Percentiles rank a stretch among this genome's conserved stretches.
These are phyloP conservation scores for Plasmodium billcollinsi DNA, from an alignment of 169 alveolate species.

Conservation along the genomic window DNA sequence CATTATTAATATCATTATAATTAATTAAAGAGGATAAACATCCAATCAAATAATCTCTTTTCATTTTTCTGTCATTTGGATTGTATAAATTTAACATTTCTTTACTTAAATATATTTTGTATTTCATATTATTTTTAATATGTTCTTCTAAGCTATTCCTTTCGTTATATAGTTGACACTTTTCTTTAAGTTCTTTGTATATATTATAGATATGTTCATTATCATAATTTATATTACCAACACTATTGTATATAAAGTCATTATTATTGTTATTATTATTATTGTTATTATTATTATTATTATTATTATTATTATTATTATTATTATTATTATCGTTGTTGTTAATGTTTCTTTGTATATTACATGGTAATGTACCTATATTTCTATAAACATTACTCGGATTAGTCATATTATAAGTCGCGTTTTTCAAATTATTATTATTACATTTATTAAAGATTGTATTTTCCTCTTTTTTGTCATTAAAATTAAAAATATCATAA, in stretches of 20 bases:
- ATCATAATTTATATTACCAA: slow-evolving; percentile 9
- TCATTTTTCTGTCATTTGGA: slow-evolving; percentile 14
- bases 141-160: background rate
- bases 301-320: background rate
- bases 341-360: background rate
- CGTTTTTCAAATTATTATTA: background rate
- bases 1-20: slow-evolving; percentile 36
- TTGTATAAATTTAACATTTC: slow-evolving; percentile 42
- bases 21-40: slow-evolving; percentile 56
- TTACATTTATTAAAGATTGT: background rate
- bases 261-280: background rate
- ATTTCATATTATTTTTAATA: slow-evolving; percentile 8
- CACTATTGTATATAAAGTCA: background rate
- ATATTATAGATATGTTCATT: slow-evolving; percentile 37
- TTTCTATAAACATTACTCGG: background rate
- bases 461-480: slow-evolving; percentile 6
- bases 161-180: slow-evolving; percentile 21
- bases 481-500: background rate
- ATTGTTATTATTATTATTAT: background rate
- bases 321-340: background rate
- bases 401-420: background rate
- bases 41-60: slow-evolving; percentile 67
- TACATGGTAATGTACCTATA: background rate
- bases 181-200: slow-evolving; percentile 37
- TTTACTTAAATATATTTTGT: slow-evolving; percentile 31